These are phyloP conservation scores for Lactifluus volemus DNA, from an alignment of 768 basidiomycete genomes.

Conservation along the genomic window DNA sequence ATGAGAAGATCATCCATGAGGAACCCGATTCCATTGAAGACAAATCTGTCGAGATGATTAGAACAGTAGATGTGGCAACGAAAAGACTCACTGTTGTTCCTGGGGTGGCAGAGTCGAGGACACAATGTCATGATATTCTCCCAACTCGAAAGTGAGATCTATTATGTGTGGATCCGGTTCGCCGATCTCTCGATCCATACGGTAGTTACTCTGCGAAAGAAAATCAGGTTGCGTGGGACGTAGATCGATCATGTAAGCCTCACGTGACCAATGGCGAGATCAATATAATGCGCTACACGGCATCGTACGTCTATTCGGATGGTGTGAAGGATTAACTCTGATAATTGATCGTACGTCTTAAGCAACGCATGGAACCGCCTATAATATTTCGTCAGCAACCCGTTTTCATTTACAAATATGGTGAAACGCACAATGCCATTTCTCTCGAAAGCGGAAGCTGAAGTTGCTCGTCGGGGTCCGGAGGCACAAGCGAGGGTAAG, in stretches of 20 bases:
- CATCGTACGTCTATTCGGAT: conserved; percentile 85
- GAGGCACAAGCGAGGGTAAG: conserved; percentile 34
- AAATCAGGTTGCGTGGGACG: not conserved
- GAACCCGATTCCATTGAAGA: conserved; percentile 77
- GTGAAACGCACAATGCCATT: conserved; percentile 81
- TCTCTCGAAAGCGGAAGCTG: conserved; percentile 74
- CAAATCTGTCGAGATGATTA: conserved; percentile 45
- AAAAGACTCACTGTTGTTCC: conserved; percentile 52
- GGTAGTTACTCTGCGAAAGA: conserved; percentile 67
- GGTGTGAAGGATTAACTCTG: conserved; percentile 78
- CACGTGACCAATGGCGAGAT: conserved; percentile 56
- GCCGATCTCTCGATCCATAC: conserved; percentile 70
- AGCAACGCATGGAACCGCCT: conserved; percentile 90
- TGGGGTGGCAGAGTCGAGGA: conserved; percentile 49
- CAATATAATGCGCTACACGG: conserved; percentile 61
- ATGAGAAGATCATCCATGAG: conserved; percentile 83
- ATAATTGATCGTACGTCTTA: conserved; percentile 84
- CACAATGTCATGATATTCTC: conserved; percentile 64
- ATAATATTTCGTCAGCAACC: conserved; percentile 24
- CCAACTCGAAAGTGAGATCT: conserved; percentile 76
- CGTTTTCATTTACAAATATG: conserved; percentile 58
- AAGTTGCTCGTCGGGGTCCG: conserved; percentile 39
- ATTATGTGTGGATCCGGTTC: conserved; percentile 87
- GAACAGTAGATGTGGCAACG: conserved; percentile 10
- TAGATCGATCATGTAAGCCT: not conserved